phyloP scores from a whole-genome alignment of 2,329 filamentous ascomycete genomes.

The Ophiosphaerella korrae region DNA sequence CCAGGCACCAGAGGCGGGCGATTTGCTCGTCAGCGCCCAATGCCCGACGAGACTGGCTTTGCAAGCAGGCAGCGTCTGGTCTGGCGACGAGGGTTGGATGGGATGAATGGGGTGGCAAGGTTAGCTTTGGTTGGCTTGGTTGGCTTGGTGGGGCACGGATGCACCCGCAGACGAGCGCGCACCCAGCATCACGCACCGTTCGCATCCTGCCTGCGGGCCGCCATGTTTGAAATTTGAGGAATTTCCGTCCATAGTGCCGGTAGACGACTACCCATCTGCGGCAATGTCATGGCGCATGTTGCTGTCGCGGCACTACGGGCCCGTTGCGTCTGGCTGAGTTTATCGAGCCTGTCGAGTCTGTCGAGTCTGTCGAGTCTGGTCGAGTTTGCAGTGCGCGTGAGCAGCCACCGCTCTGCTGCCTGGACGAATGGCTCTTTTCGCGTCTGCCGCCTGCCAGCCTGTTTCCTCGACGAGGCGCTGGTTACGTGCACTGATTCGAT shows the following conservation, averaged over 20 bases:
- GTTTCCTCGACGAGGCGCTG: too few relatives aligned
- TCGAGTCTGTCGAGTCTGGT: too few relatives aligned
- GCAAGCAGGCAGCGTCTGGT: slow-evolving; percentile 8
- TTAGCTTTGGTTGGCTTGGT: slow-evolving; percentile 20
- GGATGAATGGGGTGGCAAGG: slow-evolving; percentile 18
- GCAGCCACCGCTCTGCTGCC: slow-evolving; percentile 29
- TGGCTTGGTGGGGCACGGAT: slow-evolving; percentile 20
- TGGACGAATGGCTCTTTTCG: background rate
- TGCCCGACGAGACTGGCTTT: slow-evolving; percentile 27
- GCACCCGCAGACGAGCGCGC: slow-evolving; percentile 15
- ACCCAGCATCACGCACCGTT: slow-evolving; percentile 20
- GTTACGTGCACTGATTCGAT: too few relatives aligned
- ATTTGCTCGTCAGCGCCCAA: slow-evolving; percentile 34
- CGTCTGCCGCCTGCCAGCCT: too few relatives aligned
- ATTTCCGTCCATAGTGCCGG: background rate
- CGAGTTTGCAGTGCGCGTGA: slow-evolving; percentile 18
- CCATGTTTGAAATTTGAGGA: slow-evolving; percentile 1
- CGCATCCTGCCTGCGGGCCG: slow-evolving; percentile 16
- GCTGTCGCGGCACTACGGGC: too few relatives aligned
- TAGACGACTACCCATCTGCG: background rate
- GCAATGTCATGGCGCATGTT: background rate
- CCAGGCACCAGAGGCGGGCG: slow-evolving; percentile 26
- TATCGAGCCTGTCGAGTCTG: too few relatives aligned
- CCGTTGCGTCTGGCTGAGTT: background rate
- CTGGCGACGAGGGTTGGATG: background rate